These are phyloP conservation scores for Kwoniella shandongensis DNA, from an alignment of 768 basidiomycete genomes.

Conservation along the genomic window DNA sequence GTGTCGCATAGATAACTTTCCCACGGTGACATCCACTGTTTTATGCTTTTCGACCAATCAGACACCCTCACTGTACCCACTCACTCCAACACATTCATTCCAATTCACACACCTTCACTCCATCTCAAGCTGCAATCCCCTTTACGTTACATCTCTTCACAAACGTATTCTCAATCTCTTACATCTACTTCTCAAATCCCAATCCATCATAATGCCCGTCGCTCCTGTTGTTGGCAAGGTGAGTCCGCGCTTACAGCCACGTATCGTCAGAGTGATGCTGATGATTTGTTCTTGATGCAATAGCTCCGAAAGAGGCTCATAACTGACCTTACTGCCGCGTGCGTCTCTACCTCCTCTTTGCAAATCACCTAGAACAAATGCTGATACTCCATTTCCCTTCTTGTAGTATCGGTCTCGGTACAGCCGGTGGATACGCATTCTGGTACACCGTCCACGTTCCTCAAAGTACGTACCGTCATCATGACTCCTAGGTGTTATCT, in stretches of 20 bases:
- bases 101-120: background rate
- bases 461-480: slow-evolving; percentile 14
- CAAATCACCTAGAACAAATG: background rate
- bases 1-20: slow-evolving; percentile 8
- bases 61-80: background rate
- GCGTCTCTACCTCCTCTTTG: background rate
- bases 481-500: background rate
- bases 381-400: background rate
- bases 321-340: slow-evolving; percentile 24
- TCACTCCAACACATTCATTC: slow-evolving; percentile 1
- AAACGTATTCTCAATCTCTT: background rate
- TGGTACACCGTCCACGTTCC: slow-evolving; percentile 31
- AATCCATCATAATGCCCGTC: slow-evolving; percentile 20
- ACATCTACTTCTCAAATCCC: background rate
- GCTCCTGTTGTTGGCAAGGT: slow-evolving; percentile 29
- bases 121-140: background rate
- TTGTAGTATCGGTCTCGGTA: slow-evolving; percentile 23
- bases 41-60: no score
- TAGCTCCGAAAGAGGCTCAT: slow-evolving; percentile 30
- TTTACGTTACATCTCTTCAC: slow-evolving; percentile 1
- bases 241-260: background rate
- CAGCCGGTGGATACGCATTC: slow-evolving; percentile 25
- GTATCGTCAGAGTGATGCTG: background rate
- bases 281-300: background rate
- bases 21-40: slow-evolving; percentile 6